Conservation (phyloP, 495 filamentous ascomycete species). For the Aspergillus cavernicola region DNA sequence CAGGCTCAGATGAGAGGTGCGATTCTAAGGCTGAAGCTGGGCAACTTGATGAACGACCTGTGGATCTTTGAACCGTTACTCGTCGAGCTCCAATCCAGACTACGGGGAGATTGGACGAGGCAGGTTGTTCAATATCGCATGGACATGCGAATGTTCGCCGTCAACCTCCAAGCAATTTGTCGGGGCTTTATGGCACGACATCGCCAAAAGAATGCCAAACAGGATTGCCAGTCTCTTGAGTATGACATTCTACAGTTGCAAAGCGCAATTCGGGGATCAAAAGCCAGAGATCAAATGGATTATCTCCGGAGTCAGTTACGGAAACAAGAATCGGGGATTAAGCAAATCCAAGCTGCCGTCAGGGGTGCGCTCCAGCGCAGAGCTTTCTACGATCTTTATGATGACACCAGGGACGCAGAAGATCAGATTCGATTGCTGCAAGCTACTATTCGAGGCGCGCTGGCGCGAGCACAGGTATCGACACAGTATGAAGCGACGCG, state of each 20-base stretch:
- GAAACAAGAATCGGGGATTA: constrained; percentile 53
- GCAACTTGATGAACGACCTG: constrained; percentile 78
- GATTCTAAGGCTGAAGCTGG: constrained; percentile 70
- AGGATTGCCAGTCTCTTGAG: constrained; percentile 68
- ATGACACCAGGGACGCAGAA: constrained; percentile 45
- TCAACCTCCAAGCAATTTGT: constrained; percentile 70
- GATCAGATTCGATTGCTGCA: background rate
- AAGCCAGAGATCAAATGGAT: constrained; percentile 65
- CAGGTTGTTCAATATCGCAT: constrained; percentile 76
- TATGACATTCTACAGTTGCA: constrained; percentile 74
- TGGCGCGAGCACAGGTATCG: too few species aligned
- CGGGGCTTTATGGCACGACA: constrained; percentile 76
- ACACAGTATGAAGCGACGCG: background rate
- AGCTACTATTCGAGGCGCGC: too few species aligned
- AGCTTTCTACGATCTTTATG: constrained; percentile 41
- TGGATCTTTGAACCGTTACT: constrained; percentile 83
- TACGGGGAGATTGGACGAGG: constrained; percentile 74
- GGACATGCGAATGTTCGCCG: constrained; percentile 72
- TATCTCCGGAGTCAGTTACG: constrained; percentile 59
- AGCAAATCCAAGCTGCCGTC: constrained; percentile 58
- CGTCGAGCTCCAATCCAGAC: constrained; percentile 74
- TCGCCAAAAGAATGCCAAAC: constrained; percentile 55
- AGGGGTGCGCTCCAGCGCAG: constrained; percentile 56
- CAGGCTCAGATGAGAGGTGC: constrained; percentile 87
- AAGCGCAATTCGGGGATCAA: constrained; percentile 73